Evolutionary conservation across 345 rosid genomes (phyloP), one percentile per base, ranked within the genome.

Genomic region (Dipteronia sinensis): DNA sequence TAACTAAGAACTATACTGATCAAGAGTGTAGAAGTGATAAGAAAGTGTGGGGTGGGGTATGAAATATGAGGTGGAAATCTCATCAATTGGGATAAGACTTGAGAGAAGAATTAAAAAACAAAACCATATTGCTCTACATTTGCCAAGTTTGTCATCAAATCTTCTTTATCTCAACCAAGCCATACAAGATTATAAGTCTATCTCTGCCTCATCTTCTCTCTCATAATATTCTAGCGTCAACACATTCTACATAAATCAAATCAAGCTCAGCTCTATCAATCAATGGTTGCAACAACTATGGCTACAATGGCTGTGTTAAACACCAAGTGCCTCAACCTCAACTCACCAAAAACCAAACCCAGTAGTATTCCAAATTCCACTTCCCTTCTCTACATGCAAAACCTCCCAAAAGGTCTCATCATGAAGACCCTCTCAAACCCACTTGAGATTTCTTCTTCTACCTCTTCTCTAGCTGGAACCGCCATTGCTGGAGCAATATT

Each of bases 401-500:
- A n/a, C n/a, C n/a, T n/a, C n/a, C n/a, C n/a, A n/a, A n/a, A n/a
- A n/a, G n/a, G n/a, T 40, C 85, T 87, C 20, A n/a, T n/a, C n/a
- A 22, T 31, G 34, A 31, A 31, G 34, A 31, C 80, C 82, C 59
- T 58, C 46, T 63, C 89, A 38, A 86, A 81, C 69, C 77, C 89
- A 53, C 25, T 80, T 29, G 80, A 81, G 17, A 79, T 62, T n/a
- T 67, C 85, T 10, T 76, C 72, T 67, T 81, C 49, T 42, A 6
- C 46, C 1, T 42, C 46, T 42, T 42, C 46, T 44, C 85, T 12
- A 77, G 68, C 88, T 0, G 83, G 87, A 62, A 64, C 91, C 0
- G 88, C 98, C 64, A 79, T 93, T 23, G 98, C 98, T 0, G 98
- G 97, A 42, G 97, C 93, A 25, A 82, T 95, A 69, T 95, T 95